Percentiles rank a stretch among this genome's conserved stretches.
Conservation (phyloP, 192 early-diverging fungal genomes). For the Coemansia furcata region DNA sequence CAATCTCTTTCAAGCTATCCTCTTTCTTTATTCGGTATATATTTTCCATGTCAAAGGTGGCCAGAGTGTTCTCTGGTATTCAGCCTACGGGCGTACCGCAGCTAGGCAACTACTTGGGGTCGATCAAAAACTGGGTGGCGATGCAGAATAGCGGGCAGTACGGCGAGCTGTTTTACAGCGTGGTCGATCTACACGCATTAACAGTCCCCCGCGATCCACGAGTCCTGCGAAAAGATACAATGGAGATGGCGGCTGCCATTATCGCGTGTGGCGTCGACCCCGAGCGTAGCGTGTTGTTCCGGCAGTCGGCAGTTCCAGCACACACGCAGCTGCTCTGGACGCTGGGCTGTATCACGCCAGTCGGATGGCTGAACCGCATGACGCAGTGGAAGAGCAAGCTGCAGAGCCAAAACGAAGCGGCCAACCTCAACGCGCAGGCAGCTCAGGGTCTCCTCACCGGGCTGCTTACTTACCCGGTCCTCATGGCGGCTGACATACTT, state of each 20-base stretch:
- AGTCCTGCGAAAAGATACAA: slow-evolving; percentile 59
- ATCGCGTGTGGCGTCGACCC: slow-evolving; percentile 86
- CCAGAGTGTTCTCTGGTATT: slow-evolving; percentile 75
- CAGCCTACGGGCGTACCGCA: slow-evolving; percentile 94
- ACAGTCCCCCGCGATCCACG: slow-evolving; percentile 72
- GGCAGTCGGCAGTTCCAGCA: slow-evolving; percentile 74
- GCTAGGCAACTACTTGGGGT: slow-evolving; percentile 93
- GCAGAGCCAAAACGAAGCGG: slow-evolving; percentile 2
- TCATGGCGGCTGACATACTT: slow-evolving; percentile 90
- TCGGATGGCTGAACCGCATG: slow-evolving; percentile 90
- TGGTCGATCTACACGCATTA: slow-evolving; percentile 91
- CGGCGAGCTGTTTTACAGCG: slow-evolving; percentile 62
- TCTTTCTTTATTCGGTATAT: background rate
- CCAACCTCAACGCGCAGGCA: slow-evolving; percentile 20
- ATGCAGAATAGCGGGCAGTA: slow-evolving; percentile 58
- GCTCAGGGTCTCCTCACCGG: slow-evolving; percentile 57
- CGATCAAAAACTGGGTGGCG: slow-evolving; percentile 79
- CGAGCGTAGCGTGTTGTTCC: slow-evolving; percentile 68
- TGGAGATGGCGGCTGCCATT: slow-evolving; percentile 72
- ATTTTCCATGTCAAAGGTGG: background rate
- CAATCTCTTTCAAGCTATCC: background rate
- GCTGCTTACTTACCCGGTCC: slow-evolving; percentile 84
- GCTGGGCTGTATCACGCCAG: slow-evolving; percentile 80
- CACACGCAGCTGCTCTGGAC: slow-evolving; percentile 88
- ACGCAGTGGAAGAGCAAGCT: slow-evolving; percentile 88